A percentile compares a stretch with the other conserved stretches of the same genome.
Evolutionary conservation across 345 rosid genomes (phyloP).

Genomic region (Eucalyptus sideroxylon): DNA sequence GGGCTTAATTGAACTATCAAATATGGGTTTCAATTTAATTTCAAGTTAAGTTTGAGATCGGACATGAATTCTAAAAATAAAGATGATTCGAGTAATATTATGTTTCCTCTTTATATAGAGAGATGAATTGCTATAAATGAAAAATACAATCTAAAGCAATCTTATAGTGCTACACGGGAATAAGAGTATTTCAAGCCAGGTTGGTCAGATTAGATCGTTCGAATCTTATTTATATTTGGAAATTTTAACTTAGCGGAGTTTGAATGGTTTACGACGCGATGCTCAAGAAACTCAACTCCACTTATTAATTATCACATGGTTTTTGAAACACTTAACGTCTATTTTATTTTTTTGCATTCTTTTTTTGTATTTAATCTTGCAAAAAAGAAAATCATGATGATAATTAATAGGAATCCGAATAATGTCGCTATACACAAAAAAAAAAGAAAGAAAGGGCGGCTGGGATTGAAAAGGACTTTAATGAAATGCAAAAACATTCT

Average conservation of each 20-base stretch:
- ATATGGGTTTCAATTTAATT: background rate
- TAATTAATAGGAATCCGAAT: background rate
- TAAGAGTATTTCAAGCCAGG: too few species aligned
- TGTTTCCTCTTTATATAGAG: background rate
- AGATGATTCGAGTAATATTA: rapidly evolving
- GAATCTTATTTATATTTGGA: rapidly evolving
- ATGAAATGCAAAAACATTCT: background rate
- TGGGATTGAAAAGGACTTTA: background rate
- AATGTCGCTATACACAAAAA: background rate
- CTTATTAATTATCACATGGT: background rate
- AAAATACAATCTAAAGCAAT: background rate
- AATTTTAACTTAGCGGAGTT: background rate
- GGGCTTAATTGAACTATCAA: background rate
- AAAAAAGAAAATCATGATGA: background rate
- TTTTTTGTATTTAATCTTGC: background rate
- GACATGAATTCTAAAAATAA: background rate
- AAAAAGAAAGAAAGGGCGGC: background rate
- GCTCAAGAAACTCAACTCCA: background rate
- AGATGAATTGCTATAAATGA: background rate
- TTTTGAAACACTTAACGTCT: too few species aligned
- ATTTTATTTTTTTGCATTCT: background rate
- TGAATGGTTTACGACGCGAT: rapidly evolving
- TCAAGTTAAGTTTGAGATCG: background rate
- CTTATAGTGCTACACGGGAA: background rate
- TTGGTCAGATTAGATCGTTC: rapidly evolving